Evolutionary conservation across 148 eudicot species (phyloP), one percentile per base, ranked within the genome.

Genomic region (Fagopyrum esculentum): DNA sequence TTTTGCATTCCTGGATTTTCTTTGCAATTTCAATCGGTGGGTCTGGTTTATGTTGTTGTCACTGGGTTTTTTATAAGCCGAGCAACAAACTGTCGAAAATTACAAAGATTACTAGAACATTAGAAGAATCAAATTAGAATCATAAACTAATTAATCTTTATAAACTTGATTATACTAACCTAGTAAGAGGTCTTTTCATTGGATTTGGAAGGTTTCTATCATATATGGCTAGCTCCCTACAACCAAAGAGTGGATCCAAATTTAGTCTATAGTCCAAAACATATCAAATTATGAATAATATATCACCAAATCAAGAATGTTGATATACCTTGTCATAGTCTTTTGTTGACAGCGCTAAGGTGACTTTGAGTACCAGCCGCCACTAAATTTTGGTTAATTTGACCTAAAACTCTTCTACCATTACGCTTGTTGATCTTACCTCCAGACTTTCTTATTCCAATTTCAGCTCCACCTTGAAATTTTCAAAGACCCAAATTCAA

Each of bases 61-160:
- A 46, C 48, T 71, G 82, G 35, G 81, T 70, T 73, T 80, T 78
- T 11, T 82, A 78, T n/a, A 29, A 81, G 79, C 68, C 80, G 83
- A 35, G 86, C 83, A 1, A 82, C 79, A 60, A 78, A 81, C 52
- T 80, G 83, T 76, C 90, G 85, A 78, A 6, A 50, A 76, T 29
- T 6, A 35, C 13, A 66, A 40, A 13, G 71, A 43, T 11, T 40
- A 15, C 11, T 6, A 1, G 43, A 66, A 13, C 70, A 66, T 66
- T 43, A 66, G 71, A 66, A 40, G 19, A 40, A 5, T 13, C 13
- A 66, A 46, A 40, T 40, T 66, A 5, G 15, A 66, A 66, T 61
- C 69, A 61, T 15, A 61, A 61, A 61, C 44, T 26, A 30, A 64
- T 7, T 64, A 35, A 30, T 64, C 69, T 30, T 64, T 64, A 30